These are phyloP conservation scores for Puccinia triticina DNA, from an alignment of 1,284 basidiomycete genomes.

Conservation along the genomic window DNA sequence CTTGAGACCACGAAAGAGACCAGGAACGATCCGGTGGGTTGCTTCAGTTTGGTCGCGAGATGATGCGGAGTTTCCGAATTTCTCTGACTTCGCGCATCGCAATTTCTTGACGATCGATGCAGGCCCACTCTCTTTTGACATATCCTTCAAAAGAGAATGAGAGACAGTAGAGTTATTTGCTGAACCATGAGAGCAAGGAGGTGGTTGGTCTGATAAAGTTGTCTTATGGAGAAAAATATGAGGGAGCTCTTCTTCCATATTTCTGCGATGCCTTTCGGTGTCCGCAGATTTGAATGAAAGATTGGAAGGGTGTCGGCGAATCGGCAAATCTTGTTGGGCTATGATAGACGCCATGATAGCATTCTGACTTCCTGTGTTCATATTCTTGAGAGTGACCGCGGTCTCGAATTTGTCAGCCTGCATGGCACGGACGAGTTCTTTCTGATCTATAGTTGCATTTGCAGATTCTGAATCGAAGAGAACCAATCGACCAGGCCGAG, in stretches of 20 bases:
- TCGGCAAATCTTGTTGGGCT: slow-evolving; percentile 39
- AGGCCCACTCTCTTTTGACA: slow-evolving; percentile 24
- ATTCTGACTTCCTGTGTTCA: slow-evolving; percentile 19
- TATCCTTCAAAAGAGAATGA: slow-evolving; percentile 1
- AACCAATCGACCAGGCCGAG: slow-evolving; percentile 33
- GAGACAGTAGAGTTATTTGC: background rate
- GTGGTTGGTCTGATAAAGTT: background rate
- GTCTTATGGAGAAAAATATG: background rate
- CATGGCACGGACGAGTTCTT: background rate
- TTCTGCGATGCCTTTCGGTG: background rate
- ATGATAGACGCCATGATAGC: slow-evolving; percentile 50
- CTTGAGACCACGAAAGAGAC: slow-evolving; percentile 24
- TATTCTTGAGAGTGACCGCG: background rate
- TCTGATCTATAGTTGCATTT: slow-evolving; percentile 1
- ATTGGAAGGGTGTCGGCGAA: slow-evolving; percentile 27
- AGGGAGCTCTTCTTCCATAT: slow-evolving; percentile 13
- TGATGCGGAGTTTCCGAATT: slow-evolving; percentile 28
- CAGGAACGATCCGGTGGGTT: slow-evolving; percentile 23
- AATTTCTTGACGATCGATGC: slow-evolving; percentile 39
- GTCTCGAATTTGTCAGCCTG: slow-evolving; percentile 12
- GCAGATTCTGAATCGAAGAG: slow-evolving; percentile 12
- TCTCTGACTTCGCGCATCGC: slow-evolving; percentile 22
- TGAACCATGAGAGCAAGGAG: background rate
- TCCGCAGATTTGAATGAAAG: slow-evolving; percentile 24
- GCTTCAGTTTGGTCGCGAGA: background rate